Base-by-base conservation (phyloP, 129 eudicot species). In the Helianthus tuberosus region DNA sequence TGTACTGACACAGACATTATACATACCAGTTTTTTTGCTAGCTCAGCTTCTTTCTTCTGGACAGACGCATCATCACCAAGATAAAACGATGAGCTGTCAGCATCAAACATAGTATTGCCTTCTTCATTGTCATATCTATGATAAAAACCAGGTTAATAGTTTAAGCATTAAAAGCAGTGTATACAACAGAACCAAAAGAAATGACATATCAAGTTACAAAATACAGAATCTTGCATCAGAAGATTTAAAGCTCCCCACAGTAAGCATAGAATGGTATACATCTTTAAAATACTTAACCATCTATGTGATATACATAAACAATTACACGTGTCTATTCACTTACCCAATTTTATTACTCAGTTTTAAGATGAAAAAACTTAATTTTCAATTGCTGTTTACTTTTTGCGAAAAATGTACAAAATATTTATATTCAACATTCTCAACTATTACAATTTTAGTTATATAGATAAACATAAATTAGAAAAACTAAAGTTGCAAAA, bases 51-150 rank as follows among this genome's bases (percentile, higher is more conserved):
- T 75, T 88, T 88, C 84, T 88, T 88, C 79, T 88, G 72, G 59
- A 80, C 73, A 47, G 90, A 70, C 39, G 84, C 83, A 38, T 80
- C 93, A 23, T 88, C 88, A 0, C 84, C 93, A 71, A 74, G 80
- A 62, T 76, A 88, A 85, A 85, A 87, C 11, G 89, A 87, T 49
- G 92, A 85, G 83, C 77, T 83, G 23, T 20, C 93, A 38, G 81
- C 88, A 78, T 88, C 93, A 64, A 79, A 85, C 78, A 71, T 48
- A 13, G 88, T 79, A 29, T 76, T 80, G 46, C 90, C 93, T 77
- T 88, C 93, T 77, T 88, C 93, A 25, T 81, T 75, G 74, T 88
- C 93, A 80, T 88, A 88, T 89, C 92, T 86, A 69, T 65, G 27
- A 75, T 48, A 38, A 71, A 39, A 76, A 47, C 35, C 64, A 60